Evolutionary conservation across 2,329 filamentous ascomycete species (phyloP), one percentile per base, ranked within the genome.

Genomic region (Clonostachys chloroleuca): DNA sequence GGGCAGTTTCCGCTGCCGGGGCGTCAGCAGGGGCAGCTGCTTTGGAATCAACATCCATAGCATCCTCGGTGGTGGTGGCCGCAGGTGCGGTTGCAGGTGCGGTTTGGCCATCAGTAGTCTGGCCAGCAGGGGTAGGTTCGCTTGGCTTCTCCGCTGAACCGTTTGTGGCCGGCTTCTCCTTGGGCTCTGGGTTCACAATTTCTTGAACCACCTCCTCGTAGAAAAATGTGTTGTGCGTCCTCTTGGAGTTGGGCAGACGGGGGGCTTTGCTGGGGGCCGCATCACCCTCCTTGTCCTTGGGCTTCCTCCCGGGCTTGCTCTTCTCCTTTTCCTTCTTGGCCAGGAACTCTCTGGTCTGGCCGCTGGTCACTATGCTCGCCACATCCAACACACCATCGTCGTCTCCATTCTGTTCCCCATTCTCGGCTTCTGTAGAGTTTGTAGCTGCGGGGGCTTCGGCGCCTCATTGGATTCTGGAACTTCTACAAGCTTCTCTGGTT

Each of bases 261-360:
- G 70, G 61, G 5, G 79, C 73, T 62, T 78, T 86, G 14, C 79
- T 75, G 7, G 75, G 66, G 10, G 66, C 69, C 16, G 69, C 62
- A 44, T 80, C 78, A 9, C 67, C 71, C 33, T 84, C 80, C 58
- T 81, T 77, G 35, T 77, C 77, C 56, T 84, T 83, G 18, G 56
- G 55, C 53, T 70, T 70, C 33, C 67, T 57, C 10, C 71, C 75
- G 40, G 77, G 75, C 64, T 81, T 85, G 50, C 87, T 83, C 73
- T 89, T 92, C 59, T 92, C 87, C 61, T 84, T 87, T 60, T 92
- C 88, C 63, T 89, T 90, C 67, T 89, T 88, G 10, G 87, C 89
- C 6, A 94, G 70, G 56, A 91, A 92, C 57, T 94, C 89, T 55
- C 83, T 82, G 55, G 89, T 89, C 63, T 90, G 87, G 34, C 89